Evolutionary conservation across 805 yeast genomes (phyloP), one percentile per base, ranked within the genome.

Genomic region (Tetrapisispora nanseiensis): DNA sequence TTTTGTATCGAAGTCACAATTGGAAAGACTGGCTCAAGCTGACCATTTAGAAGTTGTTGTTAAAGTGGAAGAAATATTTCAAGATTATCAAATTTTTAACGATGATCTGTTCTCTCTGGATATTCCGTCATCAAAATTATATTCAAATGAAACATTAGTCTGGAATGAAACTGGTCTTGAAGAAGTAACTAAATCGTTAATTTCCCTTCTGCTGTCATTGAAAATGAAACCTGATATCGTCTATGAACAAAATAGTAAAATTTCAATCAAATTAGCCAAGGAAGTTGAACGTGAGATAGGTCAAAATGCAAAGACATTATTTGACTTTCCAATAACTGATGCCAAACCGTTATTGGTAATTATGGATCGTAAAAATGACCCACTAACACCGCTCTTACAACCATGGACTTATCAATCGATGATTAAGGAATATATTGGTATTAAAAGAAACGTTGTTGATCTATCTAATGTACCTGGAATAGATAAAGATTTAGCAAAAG

Each of bases 391-490:
- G 1, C 70, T 92, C 24, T 65, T 92, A 38, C 76, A 82, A 31
- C 98, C 97, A 2, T 92, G 99, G 99, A 89, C 98, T 1, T 92
- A 86, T 63, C 97, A 90, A 58, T 84, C 96, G 2, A 90, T 92
- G 97, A 86, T 92, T 15, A 95, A 90, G 59, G 97, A 94, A 59
- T 72, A 87, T 19, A 67, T 92, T 24, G 95, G 90, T 2, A 84
- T 92, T 45, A 66, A 70, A 27, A 82, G 86, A 56, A 90, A 92
- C 52, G 74, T 89, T 2, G 95, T 86, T 4, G 82, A 78, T 51
- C 60, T 89, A 28, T 67, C 80, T 0, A 54, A 62, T 1, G 71
- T 76, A 1, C 74, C 82, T 1, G 77, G 73, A 49, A 65, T 78
- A 45, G 62, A 78, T 36, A 62, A 73, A n/a, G 84, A 80, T 33